These are phyloP conservation scores for Leccinum subtestaceum DNA, from an alignment of 768 basidiomycete species.

Conservation along the genomic window DNA sequence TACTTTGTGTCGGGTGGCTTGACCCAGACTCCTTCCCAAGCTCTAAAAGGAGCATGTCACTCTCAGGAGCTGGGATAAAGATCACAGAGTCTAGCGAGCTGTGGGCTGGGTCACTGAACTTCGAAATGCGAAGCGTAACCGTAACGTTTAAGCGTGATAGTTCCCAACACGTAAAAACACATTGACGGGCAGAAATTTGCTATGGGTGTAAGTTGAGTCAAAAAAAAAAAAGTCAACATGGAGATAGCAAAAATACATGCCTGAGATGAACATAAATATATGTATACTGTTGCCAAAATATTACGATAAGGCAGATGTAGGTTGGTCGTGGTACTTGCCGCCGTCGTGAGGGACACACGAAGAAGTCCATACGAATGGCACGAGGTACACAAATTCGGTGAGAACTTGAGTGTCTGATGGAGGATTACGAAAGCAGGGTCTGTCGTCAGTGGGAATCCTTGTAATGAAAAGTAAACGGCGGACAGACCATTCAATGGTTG, in stretches of 20 bases:
- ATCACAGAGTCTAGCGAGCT: background rate
- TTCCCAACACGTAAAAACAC: background rate
- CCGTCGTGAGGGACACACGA: background rate
- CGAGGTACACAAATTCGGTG: background rate
- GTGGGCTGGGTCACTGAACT: background rate
- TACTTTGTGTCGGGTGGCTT: background rate
- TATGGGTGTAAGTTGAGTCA: background rate
- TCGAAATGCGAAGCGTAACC: background rate
- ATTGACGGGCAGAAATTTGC: background rate
- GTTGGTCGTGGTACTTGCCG: background rate
- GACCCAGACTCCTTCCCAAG: background rate
- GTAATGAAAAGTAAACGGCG: background rate
- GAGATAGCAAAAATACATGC: slow-evolving; percentile 24
- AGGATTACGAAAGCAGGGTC: background rate
- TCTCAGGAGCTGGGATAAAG: background rate
- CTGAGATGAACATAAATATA: background rate
- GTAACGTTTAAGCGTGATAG: background rate
- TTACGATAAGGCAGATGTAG: slow-evolving; percentile 3
- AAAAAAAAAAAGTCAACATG: background rate
- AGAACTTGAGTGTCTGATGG: background rate
- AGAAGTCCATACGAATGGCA: background rate
- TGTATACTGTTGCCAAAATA: background rate
- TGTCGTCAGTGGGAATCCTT: background rate
- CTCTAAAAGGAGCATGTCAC: background rate
- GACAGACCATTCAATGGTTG: background rate